phyloP scores from a whole-genome alignment of 2,329 filamentous ascomycete genomes.

The Penicillium sumatraense region DNA sequence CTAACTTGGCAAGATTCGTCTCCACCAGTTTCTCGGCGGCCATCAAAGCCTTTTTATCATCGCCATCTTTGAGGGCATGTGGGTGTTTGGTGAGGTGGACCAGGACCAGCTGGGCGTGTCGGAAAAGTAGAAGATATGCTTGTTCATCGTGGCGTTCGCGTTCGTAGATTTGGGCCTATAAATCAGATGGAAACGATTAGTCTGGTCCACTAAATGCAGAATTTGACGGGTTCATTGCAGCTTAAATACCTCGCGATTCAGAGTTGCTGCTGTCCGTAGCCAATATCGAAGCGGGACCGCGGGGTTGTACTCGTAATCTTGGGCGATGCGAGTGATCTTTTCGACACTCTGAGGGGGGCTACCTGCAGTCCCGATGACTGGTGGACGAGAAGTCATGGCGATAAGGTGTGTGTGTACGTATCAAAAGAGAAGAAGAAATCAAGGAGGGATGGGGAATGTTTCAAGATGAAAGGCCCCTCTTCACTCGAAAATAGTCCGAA shows the following conservation, averaged over 20 bases:
- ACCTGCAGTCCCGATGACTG: conserved; percentile 38
- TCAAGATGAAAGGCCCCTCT: conserved; percentile 17
- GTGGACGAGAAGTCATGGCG: conserved; percentile 31
- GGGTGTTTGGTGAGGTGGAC: conserved; percentile 77
- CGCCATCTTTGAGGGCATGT: conserved; percentile 65
- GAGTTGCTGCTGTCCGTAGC: conserved; percentile 76
- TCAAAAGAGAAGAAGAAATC: neutral
- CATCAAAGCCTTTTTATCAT: conserved; percentile 59
- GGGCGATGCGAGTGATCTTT: conserved; percentile 76
- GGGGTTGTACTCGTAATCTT: conserved; percentile 79
- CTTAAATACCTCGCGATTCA: conserved; percentile 74
- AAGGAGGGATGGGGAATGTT: conserved; percentile 2
- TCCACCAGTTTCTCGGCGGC: conserved; percentile 66
- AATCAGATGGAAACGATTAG: neutral
- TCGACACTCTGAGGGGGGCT: conserved; percentile 70
- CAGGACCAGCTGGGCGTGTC: conserved; percentile 83
- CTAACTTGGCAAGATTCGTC: conserved; percentile 70
- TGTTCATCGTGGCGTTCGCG: conserved; percentile 84
- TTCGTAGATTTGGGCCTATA: conserved; percentile 80
- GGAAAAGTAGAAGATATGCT: conserved; percentile 88
- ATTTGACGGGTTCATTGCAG: neutral
- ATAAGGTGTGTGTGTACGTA: neutral
- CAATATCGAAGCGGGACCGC: conserved; percentile 78
- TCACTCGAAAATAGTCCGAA: conserved; percentile 14
- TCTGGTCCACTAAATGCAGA: neutral